Conservation (phyloP, 2,329 filamentous ascomycete genomes). For the Lachnellula occidentalis region DNA sequence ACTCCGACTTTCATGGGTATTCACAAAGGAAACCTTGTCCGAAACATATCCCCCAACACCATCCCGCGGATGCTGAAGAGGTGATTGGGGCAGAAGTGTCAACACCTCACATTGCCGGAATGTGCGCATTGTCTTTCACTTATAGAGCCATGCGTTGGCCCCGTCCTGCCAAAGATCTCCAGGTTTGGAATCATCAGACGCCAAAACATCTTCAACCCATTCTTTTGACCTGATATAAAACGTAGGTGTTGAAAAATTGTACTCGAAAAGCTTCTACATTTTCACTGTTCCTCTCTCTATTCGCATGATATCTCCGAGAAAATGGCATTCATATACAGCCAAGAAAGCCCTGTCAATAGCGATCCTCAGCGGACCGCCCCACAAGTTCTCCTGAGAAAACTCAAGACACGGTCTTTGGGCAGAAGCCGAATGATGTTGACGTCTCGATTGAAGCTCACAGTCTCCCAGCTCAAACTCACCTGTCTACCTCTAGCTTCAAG, state of each 20-base stretch:
- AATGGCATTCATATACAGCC: not conserved
- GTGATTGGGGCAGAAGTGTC: not conserved
- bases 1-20: not conserved
- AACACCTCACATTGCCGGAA: not conserved
- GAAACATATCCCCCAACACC: not conserved
- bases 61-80: not conserved
- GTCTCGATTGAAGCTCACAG: not conserved
- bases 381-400: not conserved
- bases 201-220: not conserved
- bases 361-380: not conserved
- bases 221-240: not conserved
- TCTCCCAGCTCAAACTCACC: not conserved
- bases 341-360: not conserved
- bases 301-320: not conserved
- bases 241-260: not conserved
- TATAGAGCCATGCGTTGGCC: not conserved
- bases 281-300: not conserved
- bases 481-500: not conserved
- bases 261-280: not conserved
- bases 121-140: not conserved
- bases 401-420: not conserved
- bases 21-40: not conserved
- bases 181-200: not conserved
- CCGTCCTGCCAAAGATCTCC: not conserved
- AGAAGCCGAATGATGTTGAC: not conserved